Percentiles rank a stretch among this genome's conserved stretches.
phyloP scores from a whole-genome alignment of 305 asterid species.

The Rubia peregrina region DNA sequence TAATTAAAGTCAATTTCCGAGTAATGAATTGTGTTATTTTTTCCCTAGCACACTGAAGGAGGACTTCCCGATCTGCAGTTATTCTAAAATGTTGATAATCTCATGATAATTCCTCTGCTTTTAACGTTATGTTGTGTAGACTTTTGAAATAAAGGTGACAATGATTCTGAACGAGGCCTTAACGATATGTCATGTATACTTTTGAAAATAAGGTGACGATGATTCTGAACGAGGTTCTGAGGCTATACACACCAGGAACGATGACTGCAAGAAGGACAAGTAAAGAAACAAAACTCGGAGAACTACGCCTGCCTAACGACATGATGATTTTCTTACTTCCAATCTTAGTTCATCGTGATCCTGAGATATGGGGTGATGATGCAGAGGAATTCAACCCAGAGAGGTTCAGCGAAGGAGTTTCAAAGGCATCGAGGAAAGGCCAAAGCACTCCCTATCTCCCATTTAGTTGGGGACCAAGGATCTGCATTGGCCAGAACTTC shows the following conservation, averaged over 20 bases:
- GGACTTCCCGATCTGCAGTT: background rate
- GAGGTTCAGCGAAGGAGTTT: slow-evolving; percentile 47
- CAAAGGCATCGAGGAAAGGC: slow-evolving; percentile 28
- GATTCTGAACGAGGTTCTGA: slow-evolving; percentile 61
- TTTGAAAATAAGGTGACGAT: slow-evolving; percentile 30
- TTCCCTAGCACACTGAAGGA: too few species aligned
- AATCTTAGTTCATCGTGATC: slow-evolving; percentile 39
- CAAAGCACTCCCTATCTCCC: slow-evolving; percentile 31
- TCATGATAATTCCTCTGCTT: background rate
- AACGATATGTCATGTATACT: background rate
- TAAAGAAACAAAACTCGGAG: slow-evolving; percentile 31
- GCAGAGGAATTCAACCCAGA: slow-evolving; percentile 50
- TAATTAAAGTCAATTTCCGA: too few species aligned
- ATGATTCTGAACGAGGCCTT: too few species aligned
- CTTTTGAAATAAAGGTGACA: too few species aligned
- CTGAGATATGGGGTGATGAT: slow-evolving; percentile 46
- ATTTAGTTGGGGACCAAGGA: slow-evolving; percentile 48
- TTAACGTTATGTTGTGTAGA: too few species aligned
- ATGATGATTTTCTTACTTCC: slow-evolving; percentile 30
- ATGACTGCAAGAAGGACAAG: slow-evolving; percentile 22
- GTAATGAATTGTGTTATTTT: too few species aligned
- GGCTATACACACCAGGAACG: slow-evolving; percentile 50
- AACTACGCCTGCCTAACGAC: slow-evolving; percentile 38
- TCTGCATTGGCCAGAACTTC: slow-evolving; percentile 47
- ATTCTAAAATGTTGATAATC: background rate